These are phyloP conservation scores for Euphorbia peplus DNA, from an alignment of 345 rosid species.

Conservation along the genomic window DNA sequence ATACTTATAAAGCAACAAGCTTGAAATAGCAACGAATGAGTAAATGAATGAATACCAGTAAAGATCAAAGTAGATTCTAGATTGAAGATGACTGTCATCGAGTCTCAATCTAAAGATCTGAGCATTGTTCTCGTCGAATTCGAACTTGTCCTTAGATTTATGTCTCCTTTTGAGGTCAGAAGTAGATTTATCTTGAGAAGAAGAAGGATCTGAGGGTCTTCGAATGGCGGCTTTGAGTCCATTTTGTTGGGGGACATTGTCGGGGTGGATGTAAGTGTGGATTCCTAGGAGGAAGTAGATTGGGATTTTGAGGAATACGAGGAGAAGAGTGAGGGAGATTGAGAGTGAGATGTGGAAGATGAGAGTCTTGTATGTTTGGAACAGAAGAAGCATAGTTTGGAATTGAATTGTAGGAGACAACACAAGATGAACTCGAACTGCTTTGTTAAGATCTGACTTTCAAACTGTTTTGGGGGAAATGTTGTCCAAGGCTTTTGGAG, in stretches of 20 bases:
- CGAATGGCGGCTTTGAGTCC: slow-evolving; percentile 69
- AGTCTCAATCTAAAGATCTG: slow-evolving; percentile 92
- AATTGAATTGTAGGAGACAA: background rate
- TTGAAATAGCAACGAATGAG: slow-evolving; percentile 43
- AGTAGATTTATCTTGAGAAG: slow-evolving; percentile 30
- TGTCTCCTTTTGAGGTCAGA: slow-evolving; percentile 44
- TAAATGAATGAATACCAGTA: slow-evolving; percentile 46
- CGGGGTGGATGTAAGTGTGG: slow-evolving; percentile 84
- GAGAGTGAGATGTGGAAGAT: slow-evolving; percentile 45
- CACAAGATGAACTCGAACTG: no score
- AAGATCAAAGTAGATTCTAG: slow-evolving; percentile 61
- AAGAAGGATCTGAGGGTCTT: slow-evolving; percentile 48
- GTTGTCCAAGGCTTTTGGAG: background rate
- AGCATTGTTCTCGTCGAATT: slow-evolving; percentile 85
- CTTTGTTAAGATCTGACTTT: background rate
- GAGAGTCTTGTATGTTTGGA: slow-evolving; percentile 49
- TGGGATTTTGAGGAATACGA: slow-evolving; percentile 58
- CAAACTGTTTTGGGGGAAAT: no score
- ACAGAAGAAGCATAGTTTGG: slow-evolving; percentile 31
- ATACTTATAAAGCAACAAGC: slow-evolving; percentile 45
- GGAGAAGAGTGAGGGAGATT: slow-evolving; percentile 41
- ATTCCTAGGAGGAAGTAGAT: slow-evolving; percentile 65
- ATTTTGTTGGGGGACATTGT: slow-evolving; percentile 49
- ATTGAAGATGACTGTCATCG: slow-evolving; percentile 69
- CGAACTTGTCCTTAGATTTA: slow-evolving; percentile 69